A percentile compares a stretch with the other conserved stretches of the same genome.
Conservation (phyloP, 2,329 filamentous ascomycete genomes). For the Cercospora sp. region DNA sequence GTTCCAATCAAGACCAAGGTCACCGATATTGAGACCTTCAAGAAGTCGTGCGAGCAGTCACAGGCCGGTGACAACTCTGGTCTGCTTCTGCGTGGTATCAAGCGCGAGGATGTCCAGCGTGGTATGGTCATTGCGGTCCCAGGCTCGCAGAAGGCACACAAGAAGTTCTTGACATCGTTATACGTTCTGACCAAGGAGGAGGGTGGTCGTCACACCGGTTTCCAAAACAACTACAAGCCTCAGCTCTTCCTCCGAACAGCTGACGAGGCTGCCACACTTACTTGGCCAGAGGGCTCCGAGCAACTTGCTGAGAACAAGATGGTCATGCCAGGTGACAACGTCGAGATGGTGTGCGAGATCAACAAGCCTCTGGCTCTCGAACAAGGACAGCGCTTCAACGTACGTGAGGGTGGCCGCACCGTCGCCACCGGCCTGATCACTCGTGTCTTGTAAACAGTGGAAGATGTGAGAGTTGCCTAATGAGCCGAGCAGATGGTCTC, state of each 20-base stretch:
- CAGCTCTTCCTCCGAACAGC: slow-evolving; percentile 95
- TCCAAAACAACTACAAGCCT: slow-evolving; percentile 93
- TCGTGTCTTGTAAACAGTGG: slow-evolving; percentile 35
- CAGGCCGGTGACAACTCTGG: slow-evolving; percentile 97
- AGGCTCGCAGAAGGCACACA: slow-evolving; percentile 79
- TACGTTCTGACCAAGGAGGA: slow-evolving; percentile 98
- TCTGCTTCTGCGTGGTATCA: slow-evolving; percentile 90
- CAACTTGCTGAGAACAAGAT: slow-evolving; percentile 68
- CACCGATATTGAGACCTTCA: slow-evolving; percentile 99
- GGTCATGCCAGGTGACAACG: slow-evolving; percentile 98
- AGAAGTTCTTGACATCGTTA: slow-evolving; percentile 90
- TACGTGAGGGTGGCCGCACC: slow-evolving; percentile 86
- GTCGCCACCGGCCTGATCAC: slow-evolving; percentile 46
- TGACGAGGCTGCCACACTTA: slow-evolving; percentile 71
- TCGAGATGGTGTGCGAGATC: slow-evolving; percentile 91
- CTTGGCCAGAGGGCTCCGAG: slow-evolving; percentile 81
- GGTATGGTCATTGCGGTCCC: slow-evolving; percentile 93
- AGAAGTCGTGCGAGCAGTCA: slow-evolving; percentile 98
- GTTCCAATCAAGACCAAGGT: slow-evolving; percentile 96
- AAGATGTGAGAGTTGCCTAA: neutral
- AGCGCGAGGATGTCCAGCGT: slow-evolving; percentile 89
- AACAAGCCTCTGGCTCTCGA: slow-evolving; percentile 85
- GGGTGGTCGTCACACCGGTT: slow-evolving; percentile 94
- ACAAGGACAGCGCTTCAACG: slow-evolving; percentile 92
- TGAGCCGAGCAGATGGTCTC: neutral